phyloP scores from a whole-genome alignment of 2,329 filamentous ascomycete species.

The Botryotinia narcissicola region DNA sequence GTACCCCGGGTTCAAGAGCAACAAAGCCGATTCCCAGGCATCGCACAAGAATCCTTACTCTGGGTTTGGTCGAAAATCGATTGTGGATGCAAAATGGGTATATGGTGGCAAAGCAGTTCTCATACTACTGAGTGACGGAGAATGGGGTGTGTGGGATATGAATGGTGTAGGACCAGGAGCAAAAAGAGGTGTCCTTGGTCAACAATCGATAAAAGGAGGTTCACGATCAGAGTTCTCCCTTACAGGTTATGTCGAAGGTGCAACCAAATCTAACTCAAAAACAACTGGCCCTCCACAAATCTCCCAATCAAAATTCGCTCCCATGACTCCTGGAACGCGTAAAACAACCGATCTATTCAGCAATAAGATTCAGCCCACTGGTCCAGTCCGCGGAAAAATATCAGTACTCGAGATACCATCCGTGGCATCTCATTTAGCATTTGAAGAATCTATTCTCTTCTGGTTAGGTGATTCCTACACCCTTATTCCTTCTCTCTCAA shows the following conservation, averaged over 20 bases:
- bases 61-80: constrained; percentile 52
- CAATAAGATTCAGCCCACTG: constrained; percentile 21
- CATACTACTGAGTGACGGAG: constrained; percentile 58
- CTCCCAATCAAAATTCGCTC: constrained; percentile 53
- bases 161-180: constrained; percentile 54
- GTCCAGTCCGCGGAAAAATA: constrained; percentile 33
- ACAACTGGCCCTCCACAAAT: constrained; percentile 30
- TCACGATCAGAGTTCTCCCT: constrained; percentile 57
- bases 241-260: constrained; percentile 60
- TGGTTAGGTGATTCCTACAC: constrained; percentile 38
- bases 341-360: constrained; percentile 36
- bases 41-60: constrained; percentile 48
- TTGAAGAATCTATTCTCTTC: constrained; percentile 38
- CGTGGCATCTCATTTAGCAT: constrained; percentile 29
- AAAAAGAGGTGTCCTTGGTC: constrained; percentile 43
- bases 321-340: constrained; percentile 62
- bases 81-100: constrained; percentile 63
- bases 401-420: constrained; percentile 34
- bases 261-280: constrained; percentile 34
- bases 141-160: constrained; percentile 68
- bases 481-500: constrained; percentile 36
- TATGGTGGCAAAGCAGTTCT: constrained; percentile 58
- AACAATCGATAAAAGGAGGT: constrained; percentile 49
- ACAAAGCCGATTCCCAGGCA: constrained; percentile 26
- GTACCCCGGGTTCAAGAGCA: constrained; percentile 43